phyloP scores from a whole-genome alignment of 2,329 filamentous ascomycete genomes.

The Aspergillus pseudoterreus region DNA sequence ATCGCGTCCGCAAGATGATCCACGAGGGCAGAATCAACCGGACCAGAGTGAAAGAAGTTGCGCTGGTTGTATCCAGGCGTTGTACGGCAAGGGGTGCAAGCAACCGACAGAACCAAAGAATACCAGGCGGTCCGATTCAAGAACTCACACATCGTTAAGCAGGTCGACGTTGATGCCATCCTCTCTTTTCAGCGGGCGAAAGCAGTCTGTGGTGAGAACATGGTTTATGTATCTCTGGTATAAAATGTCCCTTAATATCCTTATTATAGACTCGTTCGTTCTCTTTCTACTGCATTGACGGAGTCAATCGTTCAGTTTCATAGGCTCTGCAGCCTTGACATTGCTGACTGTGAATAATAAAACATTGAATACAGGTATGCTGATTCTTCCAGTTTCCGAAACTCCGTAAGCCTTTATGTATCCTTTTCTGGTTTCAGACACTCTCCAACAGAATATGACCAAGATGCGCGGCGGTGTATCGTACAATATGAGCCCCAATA shows the following conservation, averaged over 20 bases:
- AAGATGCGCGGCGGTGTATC: constrained; percentile 21
- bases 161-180: too few species aligned
- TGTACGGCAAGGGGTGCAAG: too few species aligned
- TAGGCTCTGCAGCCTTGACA: constrained; percentile 21
- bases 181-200: too few species aligned
- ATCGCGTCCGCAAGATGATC: constrained; percentile 34
- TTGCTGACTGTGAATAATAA: constrained; percentile 21
- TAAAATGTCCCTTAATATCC: neutral
- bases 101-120: too few species aligned
- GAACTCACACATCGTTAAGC: neutral
- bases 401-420: constrained; percentile 28
- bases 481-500: constrained; percentile 22
- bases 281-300: neutral
- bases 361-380: constrained; percentile 13
- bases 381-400: constrained; percentile 28
- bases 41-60: constrained; percentile 24
- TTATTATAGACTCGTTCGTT: constrained; percentile 1
- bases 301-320: neutral
- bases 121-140: constrained; percentile 12
- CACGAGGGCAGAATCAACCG: constrained; percentile 36
- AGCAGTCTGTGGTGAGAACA: too few species aligned
- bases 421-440: constrained; percentile 14
- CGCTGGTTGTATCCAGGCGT: too few species aligned
- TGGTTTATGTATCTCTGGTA: too few species aligned
- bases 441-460: constrained; percentile 4